phyloP scores from a whole-genome alignment of 306 rosid genomes.

The Medicago lupulina region DNA sequence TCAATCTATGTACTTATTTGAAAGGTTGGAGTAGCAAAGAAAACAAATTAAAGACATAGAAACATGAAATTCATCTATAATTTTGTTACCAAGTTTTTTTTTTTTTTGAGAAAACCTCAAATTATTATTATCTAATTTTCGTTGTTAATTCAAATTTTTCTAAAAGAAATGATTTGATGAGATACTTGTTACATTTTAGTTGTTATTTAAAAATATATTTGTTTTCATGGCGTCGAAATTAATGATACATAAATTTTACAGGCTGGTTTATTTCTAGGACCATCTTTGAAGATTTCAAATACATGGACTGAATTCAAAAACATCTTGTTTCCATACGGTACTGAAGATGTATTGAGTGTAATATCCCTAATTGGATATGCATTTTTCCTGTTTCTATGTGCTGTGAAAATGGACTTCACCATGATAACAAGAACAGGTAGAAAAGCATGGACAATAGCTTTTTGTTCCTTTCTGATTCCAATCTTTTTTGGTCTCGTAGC shows the following conservation, averaged over 20 bases:
- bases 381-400: constrained; percentile 45
- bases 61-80: too few relatives aligned
- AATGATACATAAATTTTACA: constrained; percentile 25
- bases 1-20: too few relatives aligned
- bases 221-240: background rate
- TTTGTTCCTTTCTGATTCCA: constrained; percentile 30
- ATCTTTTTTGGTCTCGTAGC: background rate
- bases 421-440: constrained; percentile 48
- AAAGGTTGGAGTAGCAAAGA: too few relatives aligned
- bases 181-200: too few relatives aligned
- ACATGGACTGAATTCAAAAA: background rate
- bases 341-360: constrained; percentile 38
- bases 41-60: too few relatives aligned
- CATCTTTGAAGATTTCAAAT: constrained; percentile 18
- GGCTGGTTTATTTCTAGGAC: constrained; percentile 58
- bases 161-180: too few relatives aligned
- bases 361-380: constrained; percentile 44
- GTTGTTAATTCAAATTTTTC: too few relatives aligned
- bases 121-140: too few relatives aligned
- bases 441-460: constrained; percentile 48
- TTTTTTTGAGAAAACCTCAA: too few relatives aligned
- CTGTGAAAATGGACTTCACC: constrained; percentile 60
- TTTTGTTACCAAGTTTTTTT: too few relatives aligned
- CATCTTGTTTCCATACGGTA: constrained; percentile 37
- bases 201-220: background rate